Evolutionary conservation across 495 filamentous ascomycete genomes (phyloP).

Genomic region (Podospora didyma): DNA sequence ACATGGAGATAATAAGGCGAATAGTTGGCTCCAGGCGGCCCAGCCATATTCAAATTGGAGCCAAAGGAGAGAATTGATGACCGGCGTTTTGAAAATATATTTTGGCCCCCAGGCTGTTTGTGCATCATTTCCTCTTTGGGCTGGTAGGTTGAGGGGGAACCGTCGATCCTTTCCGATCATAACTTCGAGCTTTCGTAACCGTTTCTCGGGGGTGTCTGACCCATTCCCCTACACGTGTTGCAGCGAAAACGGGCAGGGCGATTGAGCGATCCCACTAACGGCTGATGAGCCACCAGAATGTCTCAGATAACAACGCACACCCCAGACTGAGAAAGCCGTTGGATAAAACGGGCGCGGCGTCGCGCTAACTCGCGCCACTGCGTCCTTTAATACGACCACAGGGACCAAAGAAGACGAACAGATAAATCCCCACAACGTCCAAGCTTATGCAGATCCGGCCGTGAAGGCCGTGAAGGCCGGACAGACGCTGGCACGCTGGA

Average conservation of each 20-base stretch:
- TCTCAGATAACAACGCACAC: slow-evolving; percentile 1
- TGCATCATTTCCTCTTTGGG: too few relatives aligned
- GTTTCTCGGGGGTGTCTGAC: too few relatives aligned
- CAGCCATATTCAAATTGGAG: too few relatives aligned
- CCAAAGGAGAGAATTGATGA: too few relatives aligned
- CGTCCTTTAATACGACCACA: not conserved
- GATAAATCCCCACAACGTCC: not conserved
- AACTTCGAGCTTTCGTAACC: too few relatives aligned
- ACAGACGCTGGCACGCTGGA: not conserved
- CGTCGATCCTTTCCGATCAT: too few relatives aligned
- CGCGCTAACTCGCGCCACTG: slow-evolving; percentile 14
- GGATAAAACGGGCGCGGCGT: not conserved
- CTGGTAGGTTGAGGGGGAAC: too few relatives aligned
- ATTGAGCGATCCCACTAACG: not conserved
- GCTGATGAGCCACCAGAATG: not conserved
- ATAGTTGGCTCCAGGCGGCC: too few relatives aligned
- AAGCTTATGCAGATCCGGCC: not conserved
- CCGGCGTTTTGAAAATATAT: too few relatives aligned
- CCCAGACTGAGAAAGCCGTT: not conserved
- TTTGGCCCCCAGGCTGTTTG: too few relatives aligned
- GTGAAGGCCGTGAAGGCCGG: not conserved
- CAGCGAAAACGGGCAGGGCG: not conserved
- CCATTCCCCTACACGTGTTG: not conserved
- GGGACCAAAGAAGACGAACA: not conserved
- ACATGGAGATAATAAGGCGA: too few relatives aligned